These are phyloP conservation scores for Musa beccarii DNA, from an alignment of 176 grass and related monocot genomes.

Conservation along the genomic window DNA sequence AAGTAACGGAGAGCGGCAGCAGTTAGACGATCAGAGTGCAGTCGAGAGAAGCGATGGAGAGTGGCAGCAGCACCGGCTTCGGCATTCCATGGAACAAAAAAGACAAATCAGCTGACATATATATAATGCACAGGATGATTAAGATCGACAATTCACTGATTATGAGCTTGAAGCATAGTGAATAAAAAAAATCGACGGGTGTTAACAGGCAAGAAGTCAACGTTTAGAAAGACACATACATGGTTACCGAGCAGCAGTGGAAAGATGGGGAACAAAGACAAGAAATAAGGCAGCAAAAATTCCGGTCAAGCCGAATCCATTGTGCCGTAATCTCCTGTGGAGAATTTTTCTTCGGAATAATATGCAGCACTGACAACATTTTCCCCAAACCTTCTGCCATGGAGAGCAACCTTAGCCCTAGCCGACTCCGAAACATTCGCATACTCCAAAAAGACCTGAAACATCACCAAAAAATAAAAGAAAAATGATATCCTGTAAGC, in stretches of 20 bases:
- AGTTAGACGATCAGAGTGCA: no score
- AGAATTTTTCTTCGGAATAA: constrained; percentile 24
- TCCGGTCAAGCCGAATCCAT: background rate
- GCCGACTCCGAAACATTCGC: constrained; percentile 3
- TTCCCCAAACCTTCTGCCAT: constrained; percentile 14
- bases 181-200: no score
- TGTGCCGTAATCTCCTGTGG: constrained; percentile 12
- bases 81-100: no score
- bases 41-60: no score
- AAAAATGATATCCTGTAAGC: background rate
- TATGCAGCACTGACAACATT: constrained; percentile 18
- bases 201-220: no score
- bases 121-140: no score
- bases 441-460: constrained; percentile 28
- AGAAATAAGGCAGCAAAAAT: background rate
- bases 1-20: no score
- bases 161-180: no score
- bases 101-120: no score
- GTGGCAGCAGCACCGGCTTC: no score
- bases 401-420: constrained; percentile 22
- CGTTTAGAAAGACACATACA: no score
- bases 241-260: background rate
- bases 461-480: background rate
- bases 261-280: background rate
- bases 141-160: no score